phyloP scores from a whole-genome alignment of 768 basidiomycete genomes.

The Tulasnella sp. region DNA sequence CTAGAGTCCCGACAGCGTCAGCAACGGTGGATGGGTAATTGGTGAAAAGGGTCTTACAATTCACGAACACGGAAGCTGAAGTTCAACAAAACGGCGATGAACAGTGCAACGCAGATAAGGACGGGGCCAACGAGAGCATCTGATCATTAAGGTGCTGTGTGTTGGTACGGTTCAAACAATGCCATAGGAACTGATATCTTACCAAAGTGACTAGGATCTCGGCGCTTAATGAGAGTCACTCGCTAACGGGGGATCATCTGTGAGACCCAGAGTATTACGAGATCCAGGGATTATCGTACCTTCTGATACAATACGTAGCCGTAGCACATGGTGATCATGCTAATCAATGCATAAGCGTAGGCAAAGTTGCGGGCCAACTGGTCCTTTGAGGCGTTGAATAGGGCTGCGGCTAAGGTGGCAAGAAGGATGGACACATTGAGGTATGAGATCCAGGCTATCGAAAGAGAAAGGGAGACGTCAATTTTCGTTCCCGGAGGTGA shows the following conservation, averaged over 20 bases:
- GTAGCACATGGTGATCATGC: constrained; percentile 72
- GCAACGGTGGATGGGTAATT: not conserved
- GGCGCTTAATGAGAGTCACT: constrained; percentile 82
- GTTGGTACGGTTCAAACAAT: not conserved
- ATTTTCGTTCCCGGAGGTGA: not conserved
- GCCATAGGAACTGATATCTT: constrained; percentile 16
- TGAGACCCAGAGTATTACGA: not conserved
- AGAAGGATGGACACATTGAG: constrained; percentile 80
- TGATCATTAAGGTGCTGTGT: constrained; percentile 37
- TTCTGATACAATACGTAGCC: constrained; percentile 80
- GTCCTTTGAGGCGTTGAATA: constrained; percentile 82
- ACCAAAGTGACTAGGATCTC: constrained; percentile 91
- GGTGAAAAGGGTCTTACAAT: constrained; percentile 11
- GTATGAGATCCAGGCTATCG: constrained; percentile 86
- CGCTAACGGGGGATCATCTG: constrained; percentile 43
- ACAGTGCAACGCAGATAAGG: constrained; percentile 74
- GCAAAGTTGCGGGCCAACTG: constrained; percentile 71
- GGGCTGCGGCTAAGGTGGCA: constrained; percentile 76
- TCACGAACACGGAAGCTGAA: constrained; percentile 62
- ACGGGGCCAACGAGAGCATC: constrained; percentile 82
- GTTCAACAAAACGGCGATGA: constrained; percentile 82
- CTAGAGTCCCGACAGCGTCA: not conserved
- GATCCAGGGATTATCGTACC: not conserved
- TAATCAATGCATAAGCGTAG: constrained; percentile 75
- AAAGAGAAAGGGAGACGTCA: not conserved